These are phyloP conservation scores for Cryptococcus maquisensis DNA, from an alignment of 1,284 basidiomycete genomes.

Conservation along the genomic window DNA sequence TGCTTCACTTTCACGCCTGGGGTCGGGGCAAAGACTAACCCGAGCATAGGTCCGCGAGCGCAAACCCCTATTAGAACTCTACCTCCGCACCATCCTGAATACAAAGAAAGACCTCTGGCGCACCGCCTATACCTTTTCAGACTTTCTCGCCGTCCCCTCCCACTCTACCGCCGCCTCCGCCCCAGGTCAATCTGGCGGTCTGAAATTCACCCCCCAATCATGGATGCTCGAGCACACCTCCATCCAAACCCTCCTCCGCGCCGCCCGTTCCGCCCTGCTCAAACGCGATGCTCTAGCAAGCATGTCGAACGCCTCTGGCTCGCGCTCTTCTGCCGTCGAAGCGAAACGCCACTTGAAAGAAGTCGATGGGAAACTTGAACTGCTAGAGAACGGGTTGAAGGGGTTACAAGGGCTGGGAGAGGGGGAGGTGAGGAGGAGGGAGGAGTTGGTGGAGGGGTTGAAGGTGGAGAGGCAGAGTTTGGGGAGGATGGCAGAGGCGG, in stretches of 20 bases:
- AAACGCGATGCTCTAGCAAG: conserved; percentile 77
- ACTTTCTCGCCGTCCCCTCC: conserved; percentile 79
- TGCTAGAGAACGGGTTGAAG: conserved; percentile 63
- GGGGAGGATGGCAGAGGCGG: conserved; percentile 44
- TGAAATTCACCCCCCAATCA: conserved; percentile 57
- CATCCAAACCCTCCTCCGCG: conserved; percentile 67
- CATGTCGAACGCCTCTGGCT: conserved; percentile 64
- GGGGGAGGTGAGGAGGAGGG: conserved; percentile 74
- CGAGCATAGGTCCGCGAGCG: conserved; percentile 66
- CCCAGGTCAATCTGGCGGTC: conserved; percentile 7
- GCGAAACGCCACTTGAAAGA: conserved; percentile 79
- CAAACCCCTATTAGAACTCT: conserved; percentile 69
- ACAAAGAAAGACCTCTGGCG: conserved; percentile 79
- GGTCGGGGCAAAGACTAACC: neutral
- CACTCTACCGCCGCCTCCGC: conserved; percentile 11
- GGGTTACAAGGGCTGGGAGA: conserved; percentile 59
- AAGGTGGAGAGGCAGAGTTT: conserved; percentile 65
- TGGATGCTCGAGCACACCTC: conserved; percentile 83
- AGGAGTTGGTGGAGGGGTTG: conserved; percentile 73
- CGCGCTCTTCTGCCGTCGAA: conserved; percentile 74
- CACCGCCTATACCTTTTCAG: conserved; percentile 69
- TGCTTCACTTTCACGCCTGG: conserved; percentile 13
- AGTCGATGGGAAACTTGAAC: conserved; percentile 61
- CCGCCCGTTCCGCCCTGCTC: conserved; percentile 76
- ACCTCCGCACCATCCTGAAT: conserved; percentile 77